These are phyloP conservation scores for Peribolospora kevripleyi DNA, from an alignment of 768 basidiomycete species.

Conservation along the genomic window DNA sequence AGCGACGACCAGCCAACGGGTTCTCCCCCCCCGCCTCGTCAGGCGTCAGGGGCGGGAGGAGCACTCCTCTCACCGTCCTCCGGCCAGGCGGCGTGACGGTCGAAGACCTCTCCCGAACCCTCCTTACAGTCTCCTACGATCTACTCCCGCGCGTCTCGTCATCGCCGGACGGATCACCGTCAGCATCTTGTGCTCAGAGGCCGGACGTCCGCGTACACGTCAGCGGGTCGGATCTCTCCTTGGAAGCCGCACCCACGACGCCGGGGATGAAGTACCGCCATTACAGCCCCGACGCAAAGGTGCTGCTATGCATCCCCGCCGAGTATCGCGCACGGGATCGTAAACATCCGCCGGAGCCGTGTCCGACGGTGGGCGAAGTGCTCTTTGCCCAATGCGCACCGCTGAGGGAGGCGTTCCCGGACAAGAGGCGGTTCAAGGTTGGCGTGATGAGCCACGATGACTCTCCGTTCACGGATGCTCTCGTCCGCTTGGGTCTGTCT, in stretches of 20 bases:
- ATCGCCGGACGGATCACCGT: not conserved
- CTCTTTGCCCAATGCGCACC: not conserved
- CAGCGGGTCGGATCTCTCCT: constrained; percentile 44
- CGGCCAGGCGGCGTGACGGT: constrained; percentile 81
- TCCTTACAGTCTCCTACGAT: constrained; percentile 16
- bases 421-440: too few species aligned
- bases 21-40: too few species aligned
- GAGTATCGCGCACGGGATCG: not conserved
- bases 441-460: too few species aligned
- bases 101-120: constrained; percentile 42
- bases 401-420: not conserved
- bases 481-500: too few species aligned
- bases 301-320: constrained; percentile 36
- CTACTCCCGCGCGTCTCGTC: not conserved
- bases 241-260: constrained; percentile 64
- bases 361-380: not conserved
- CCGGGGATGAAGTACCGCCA: constrained; percentile 99
- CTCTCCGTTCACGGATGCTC: too few species aligned
- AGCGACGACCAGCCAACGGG: constrained; percentile 1
- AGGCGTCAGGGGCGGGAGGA: constrained; percentile 31
- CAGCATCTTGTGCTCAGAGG: not conserved
- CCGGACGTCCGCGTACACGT: constrained; percentile 1
- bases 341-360: not conserved
- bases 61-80: constrained; percentile 40
- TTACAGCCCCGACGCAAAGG: constrained; percentile 75